Percentiles rank a stretch among this genome's conserved stretches.
These are phyloP conservation scores for Camelina hispida DNA, from an alignment of 345 rosid genomes.

Conservation along the genomic window DNA sequence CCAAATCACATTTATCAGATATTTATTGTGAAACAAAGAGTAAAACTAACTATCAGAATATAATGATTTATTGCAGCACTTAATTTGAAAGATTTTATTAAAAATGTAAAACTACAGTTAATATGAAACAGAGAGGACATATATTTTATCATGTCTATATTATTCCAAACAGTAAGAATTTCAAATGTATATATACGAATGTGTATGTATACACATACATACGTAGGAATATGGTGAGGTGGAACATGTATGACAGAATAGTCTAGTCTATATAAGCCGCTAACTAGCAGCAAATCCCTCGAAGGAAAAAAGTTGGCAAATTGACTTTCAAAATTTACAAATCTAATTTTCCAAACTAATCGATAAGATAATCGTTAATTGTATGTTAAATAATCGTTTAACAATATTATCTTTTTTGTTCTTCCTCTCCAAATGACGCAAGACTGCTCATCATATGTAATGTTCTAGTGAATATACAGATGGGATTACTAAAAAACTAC, in stretches of 20 bases:
- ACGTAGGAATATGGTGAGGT: conserved; percentile 36
- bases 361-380: conserved; percentile 3
- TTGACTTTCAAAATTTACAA: conserved; percentile 35
- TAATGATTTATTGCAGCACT: no score
- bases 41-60: no score
- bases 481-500: conserved; percentile 36
- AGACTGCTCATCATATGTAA: conserved; percentile 25
- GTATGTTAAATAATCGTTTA: conserved; percentile 28
- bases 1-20: no score
- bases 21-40: no score
- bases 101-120: no score
- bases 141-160: background rate
- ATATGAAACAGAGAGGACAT: background rate
- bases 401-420: conserved; percentile 34
- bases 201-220: conserved; percentile 5
- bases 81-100: no score
- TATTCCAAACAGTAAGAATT: background rate
- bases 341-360: conserved; percentile 26
- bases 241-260: conserved; percentile 43
- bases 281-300: background rate
- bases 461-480: conserved; percentile 31
- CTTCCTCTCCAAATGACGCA: conserved; percentile 19
- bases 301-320: conserved; percentile 28
- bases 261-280: conserved; percentile 36
- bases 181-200: background rate